These are phyloP conservation scores for Eutypa lata DNA, from an alignment of 2,329 filamentous ascomycete genomes.

Conservation along the genomic window DNA sequence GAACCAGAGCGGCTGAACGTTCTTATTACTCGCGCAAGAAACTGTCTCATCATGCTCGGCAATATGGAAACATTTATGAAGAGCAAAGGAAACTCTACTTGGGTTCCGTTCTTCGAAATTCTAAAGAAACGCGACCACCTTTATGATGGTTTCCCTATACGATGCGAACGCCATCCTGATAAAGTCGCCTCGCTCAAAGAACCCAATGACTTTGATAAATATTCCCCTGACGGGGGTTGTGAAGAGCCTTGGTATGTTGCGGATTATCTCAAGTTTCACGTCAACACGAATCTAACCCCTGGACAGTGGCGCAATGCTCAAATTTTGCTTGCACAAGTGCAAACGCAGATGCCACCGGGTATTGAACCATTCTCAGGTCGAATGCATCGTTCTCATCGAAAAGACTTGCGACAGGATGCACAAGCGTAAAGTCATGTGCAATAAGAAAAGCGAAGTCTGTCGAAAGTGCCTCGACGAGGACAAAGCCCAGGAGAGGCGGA, in stretches of 20 bases:
- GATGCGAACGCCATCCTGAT: slow-evolving; percentile 58
- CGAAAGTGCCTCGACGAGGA: slow-evolving; percentile 50
- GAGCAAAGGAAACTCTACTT: slow-evolving; percentile 55
- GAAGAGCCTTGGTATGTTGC: slow-evolving; percentile 54
- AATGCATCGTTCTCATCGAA: slow-evolving; percentile 30
- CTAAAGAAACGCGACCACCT: slow-evolving; percentile 42
- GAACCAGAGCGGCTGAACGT: slow-evolving; percentile 68
- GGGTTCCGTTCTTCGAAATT: slow-evolving; percentile 55
- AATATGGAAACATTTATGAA: slow-evolving; percentile 65
- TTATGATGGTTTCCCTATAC: slow-evolving; percentile 54
- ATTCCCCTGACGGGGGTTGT: slow-evolving; percentile 71
- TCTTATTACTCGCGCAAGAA: slow-evolving; percentile 62
- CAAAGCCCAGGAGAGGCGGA: slow-evolving; percentile 38
- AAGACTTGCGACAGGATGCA: slow-evolving; percentile 49
- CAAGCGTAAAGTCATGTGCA: slow-evolving; percentile 44
- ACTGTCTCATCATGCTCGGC: slow-evolving; percentile 66
- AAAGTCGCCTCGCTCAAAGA: slow-evolving; percentile 41
- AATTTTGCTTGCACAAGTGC: slow-evolving; percentile 59
- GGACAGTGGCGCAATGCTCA: slow-evolving; percentile 44
- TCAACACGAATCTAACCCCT: slow-evolving; percentile 6
- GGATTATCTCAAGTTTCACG: not conserved
- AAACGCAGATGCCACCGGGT: slow-evolving; percentile 60
- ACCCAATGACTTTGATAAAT: slow-evolving; percentile 55
- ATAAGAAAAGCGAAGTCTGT: slow-evolving; percentile 39
- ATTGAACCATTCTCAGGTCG: slow-evolving; percentile 50